Base-by-base conservation (phyloP, 2,329 filamentous ascomycete species). In the Paracamarosporium sp. region DNA sequence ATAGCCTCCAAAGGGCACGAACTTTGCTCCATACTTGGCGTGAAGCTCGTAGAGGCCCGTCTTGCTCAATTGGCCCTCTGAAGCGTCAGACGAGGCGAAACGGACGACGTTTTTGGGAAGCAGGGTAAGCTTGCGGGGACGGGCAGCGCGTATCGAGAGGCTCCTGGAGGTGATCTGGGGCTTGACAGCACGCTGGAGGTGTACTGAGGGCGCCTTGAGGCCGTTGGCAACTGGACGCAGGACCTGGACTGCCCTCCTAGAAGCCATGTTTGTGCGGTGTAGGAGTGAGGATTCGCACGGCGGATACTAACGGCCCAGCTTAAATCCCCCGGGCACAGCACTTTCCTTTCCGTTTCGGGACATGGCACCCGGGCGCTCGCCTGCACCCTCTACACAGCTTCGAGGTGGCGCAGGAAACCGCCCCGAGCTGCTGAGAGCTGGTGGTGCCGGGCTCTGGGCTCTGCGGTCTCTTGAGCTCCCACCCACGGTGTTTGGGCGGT, bases 1-100 rank as follows among this genome's bases (percentile, higher is more conserved):
- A 81, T 89, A 97, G 65, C 92, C 93, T 62, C 91, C 94, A 79
- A 97, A 99, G n/a, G 92, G 91, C 48, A 97, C 94, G 87, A 98
- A 95, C 81, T 96, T 97, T 65, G 86, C 95, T 66, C 92, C 92
- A 73, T 91, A 83, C 57, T 86, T 83, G 61, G 93, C 71, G 76
- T 96, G 91, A 22, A 96, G 81, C 68, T 92, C 88, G 77, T 94
- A 90, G 22, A 97, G 83, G 27, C 89, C 88, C 2, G 92, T 96
- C 78, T 84, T 89, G 6, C 65, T 68, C 77, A 81, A 62, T 53
- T 73, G 59, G 22, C 69, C 68, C 28, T 59, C 59, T 24, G 59
- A 45, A 4, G 71, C 61, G 7, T 57, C 60, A 11, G 73, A 72
- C 4, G 75, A 75, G 25, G 69, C 66, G 65, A 65, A 68, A 17